These are phyloP conservation scores for Prosopis cineraria DNA, from an alignment of 306 rosid species.

Conservation along the genomic window DNA sequence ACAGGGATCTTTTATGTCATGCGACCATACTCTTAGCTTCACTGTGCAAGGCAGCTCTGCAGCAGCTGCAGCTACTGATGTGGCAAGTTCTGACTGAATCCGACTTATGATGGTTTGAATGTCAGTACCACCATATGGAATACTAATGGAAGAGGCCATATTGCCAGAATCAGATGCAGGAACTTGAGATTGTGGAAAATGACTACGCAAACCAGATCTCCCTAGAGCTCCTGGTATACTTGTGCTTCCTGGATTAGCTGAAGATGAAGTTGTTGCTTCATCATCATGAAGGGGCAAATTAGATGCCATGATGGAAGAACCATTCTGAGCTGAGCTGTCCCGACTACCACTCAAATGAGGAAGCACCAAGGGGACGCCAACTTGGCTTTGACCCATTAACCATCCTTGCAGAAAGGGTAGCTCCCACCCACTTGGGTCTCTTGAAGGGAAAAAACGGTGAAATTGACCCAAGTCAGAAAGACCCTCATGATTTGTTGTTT, in stretches of 20 bases:
- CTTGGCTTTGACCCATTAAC: constrained; percentile 94
- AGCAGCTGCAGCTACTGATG: constrained; percentile 84
- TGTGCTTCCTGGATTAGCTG: constrained; percentile 54
- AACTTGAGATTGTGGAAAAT: constrained; percentile 58
- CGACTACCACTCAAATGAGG: constrained; percentile 50
- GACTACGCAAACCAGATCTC: constrained; percentile 66
- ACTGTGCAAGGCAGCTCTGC: constrained; percentile 96
- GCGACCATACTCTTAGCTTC: constrained; percentile 91
- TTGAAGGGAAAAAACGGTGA: constrained; percentile 55
- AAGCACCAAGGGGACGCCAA: constrained; percentile 55
- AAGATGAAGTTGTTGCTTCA: constrained; percentile 44
- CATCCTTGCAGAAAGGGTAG: constrained; percentile 93
- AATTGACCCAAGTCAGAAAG: constrained; percentile 42
- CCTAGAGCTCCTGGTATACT: constrained; percentile 61
- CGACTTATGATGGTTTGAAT: constrained; percentile 66
- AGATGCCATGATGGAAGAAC: constrained; percentile 28
- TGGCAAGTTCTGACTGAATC: constrained; percentile 85
- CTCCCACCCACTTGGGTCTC: constrained; percentile 77
- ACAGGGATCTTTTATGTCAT: constrained; percentile 82
- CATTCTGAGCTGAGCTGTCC: constrained; percentile 38
- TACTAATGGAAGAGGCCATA: constrained; percentile 44
- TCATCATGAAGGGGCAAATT: constrained; percentile 35
- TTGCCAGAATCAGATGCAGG: constrained; percentile 61
- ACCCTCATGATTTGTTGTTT: constrained; percentile 42
- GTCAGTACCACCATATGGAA: constrained; percentile 59